Conservation (phyloP, 768 basidiomycete species). For the Cubamyces sp. region DNA sequence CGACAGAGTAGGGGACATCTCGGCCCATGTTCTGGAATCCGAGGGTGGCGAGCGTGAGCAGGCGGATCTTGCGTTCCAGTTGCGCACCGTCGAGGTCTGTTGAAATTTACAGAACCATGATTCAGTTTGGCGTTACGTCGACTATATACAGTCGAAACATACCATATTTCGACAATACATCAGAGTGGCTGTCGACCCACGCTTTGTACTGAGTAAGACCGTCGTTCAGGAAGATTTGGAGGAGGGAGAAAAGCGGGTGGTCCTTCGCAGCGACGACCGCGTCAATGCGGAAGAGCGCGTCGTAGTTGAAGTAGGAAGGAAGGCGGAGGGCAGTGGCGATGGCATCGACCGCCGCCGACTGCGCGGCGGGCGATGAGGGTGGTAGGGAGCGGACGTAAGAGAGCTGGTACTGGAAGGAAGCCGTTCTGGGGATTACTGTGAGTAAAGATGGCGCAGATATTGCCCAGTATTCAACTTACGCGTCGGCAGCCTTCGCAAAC, state of each 20-base stretch:
- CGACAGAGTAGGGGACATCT: slow-evolving; percentile 69
- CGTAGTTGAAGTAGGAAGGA: slow-evolving; percentile 78
- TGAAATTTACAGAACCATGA: background rate
- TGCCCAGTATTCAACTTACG: slow-evolving; percentile 47
- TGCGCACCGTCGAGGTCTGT: slow-evolving; percentile 59
- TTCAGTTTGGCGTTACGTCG: background rate
- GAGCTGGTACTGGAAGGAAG: slow-evolving; percentile 67
- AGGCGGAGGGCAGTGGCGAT: slow-evolving; percentile 69
- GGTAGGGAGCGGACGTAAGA: slow-evolving; percentile 65
- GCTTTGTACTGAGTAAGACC: slow-evolving; percentile 62
- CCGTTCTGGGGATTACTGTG: slow-evolving; percentile 43
- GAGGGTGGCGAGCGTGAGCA: slow-evolving; percentile 75
- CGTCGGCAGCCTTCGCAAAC: slow-evolving; percentile 57
- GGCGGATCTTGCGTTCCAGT: slow-evolving; percentile 79
- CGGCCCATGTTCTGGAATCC: slow-evolving; percentile 78
- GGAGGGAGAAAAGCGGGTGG: slow-evolving; percentile 73
- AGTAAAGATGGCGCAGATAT: background rate
- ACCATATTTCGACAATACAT: slow-evolving; percentile 62
- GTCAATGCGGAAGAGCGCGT: slow-evolving; percentile 77
- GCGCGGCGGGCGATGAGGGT: slow-evolving; percentile 52
- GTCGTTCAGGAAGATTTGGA: slow-evolving; percentile 72
- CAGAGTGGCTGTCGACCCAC: slow-evolving; percentile 60
- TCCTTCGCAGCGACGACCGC: slow-evolving; percentile 66
- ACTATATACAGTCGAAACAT: background rate
- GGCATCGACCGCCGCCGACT: slow-evolving; percentile 58